phyloP scores from a whole-genome alignment of 2,329 filamentous ascomycete genomes.

The Corniculantispora saksenae region DNA sequence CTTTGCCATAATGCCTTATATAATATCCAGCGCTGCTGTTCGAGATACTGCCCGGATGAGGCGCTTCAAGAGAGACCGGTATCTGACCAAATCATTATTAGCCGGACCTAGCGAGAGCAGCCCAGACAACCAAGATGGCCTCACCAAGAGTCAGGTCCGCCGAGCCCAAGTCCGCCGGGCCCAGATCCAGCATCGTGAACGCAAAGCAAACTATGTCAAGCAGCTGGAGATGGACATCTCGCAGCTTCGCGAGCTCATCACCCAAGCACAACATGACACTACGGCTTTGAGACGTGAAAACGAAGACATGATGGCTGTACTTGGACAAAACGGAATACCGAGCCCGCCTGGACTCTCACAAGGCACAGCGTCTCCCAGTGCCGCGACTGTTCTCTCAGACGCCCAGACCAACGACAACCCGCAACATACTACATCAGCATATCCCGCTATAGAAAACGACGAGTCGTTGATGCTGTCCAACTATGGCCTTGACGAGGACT shows the following conservation, averaged over 20 bases:
- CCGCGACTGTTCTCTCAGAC: slow-evolving; percentile 17
- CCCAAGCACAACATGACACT: slow-evolving; percentile 42
- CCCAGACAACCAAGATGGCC: slow-evolving; percentile 29
- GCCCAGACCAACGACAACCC: neutral
- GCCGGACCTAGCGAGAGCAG: slow-evolving; percentile 10
- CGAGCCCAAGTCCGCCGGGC: slow-evolving; percentile 55
- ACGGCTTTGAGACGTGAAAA: slow-evolving; percentile 44
- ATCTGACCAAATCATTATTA: slow-evolving; percentile 11
- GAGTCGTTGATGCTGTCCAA: slow-evolving; percentile 25
- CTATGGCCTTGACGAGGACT: slow-evolving; percentile 39
- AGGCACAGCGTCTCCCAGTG: slow-evolving; percentile 9
- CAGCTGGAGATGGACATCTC: slow-evolving; percentile 55
- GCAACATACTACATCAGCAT: neutral
- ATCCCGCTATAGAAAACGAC: slow-evolving; percentile 10
- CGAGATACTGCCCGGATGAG: slow-evolving; percentile 16
- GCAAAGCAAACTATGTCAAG: slow-evolving; percentile 57
- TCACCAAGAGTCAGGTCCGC: slow-evolving; percentile 45
- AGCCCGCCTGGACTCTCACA: slow-evolving; percentile 20
- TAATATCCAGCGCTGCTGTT: slow-evolving; percentile 17
- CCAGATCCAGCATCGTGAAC: slow-evolving; percentile 56
- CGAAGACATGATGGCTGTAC: slow-evolving; percentile 39
- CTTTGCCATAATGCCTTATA: slow-evolving; percentile 12
- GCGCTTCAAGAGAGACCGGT: slow-evolving; percentile 14
- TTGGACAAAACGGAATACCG: slow-evolving; percentile 31
- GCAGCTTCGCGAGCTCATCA: slow-evolving; percentile 49